Conservation (phyloP, 2,329 filamentous ascomycete genomes). For the Botryosphaeria dothidea region DNA sequence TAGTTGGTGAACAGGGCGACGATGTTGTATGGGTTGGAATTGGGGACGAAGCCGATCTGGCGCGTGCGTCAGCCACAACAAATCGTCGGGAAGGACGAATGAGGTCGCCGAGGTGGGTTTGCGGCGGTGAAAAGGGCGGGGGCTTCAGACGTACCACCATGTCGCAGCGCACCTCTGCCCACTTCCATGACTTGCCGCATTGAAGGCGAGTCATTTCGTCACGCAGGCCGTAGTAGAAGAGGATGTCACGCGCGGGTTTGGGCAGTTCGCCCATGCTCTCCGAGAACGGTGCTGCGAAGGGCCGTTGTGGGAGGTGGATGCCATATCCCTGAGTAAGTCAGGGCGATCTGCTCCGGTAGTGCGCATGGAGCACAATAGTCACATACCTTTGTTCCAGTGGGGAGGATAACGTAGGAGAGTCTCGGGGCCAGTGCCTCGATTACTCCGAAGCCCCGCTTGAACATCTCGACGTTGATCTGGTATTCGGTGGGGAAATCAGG, state of each 20-base stretch:
- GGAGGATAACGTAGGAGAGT: slow-evolving; percentile 34
- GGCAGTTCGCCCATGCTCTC: slow-evolving; percentile 26
- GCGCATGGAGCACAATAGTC: slow-evolving; percentile 16
- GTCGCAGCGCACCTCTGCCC: background rate
- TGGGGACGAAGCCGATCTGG: background rate
- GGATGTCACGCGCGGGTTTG: background rate
- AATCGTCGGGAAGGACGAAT: background rate
- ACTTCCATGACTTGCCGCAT: background rate
- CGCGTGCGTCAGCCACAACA: background rate
- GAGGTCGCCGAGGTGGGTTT: background rate
- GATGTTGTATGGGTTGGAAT: background rate
- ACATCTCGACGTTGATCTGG: slow-evolving; percentile 34
- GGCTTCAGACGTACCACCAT: background rate
- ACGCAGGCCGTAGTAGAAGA: background rate
- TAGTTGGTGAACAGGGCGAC: background rate
- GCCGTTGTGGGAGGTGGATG: slow-evolving; percentile 29
- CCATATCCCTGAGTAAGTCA: slow-evolving; percentile 23
- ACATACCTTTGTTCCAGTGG: slow-evolving; percentile 35
- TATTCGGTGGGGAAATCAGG: slow-evolving; percentile 23
- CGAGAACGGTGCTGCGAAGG: slow-evolving; percentile 31
- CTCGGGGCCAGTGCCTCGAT: slow-evolving; percentile 29
- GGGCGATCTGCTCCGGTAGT: background rate
- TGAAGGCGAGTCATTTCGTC: background rate
- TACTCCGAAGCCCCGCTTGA: slow-evolving; percentile 35
- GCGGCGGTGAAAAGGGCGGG: background rate